Evolutionary conservation across 495 filamentous ascomycete genomes (phyloP), one percentile per base, ranked within the genome.

Genomic region (Cercophora scortea): DNA sequence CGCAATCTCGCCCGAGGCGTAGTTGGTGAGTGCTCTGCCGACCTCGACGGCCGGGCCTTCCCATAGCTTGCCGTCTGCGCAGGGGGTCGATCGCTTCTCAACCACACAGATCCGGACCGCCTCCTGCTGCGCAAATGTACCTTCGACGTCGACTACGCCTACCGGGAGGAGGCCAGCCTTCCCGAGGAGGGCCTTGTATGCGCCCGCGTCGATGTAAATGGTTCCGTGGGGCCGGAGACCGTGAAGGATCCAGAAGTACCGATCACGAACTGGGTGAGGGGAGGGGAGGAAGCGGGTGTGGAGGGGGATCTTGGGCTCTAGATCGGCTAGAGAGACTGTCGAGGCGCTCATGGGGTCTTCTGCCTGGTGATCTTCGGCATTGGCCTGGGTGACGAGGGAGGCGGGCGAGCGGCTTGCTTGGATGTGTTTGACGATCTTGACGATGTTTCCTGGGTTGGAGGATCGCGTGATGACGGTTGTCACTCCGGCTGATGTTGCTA

Each of bases 221-320:
- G 85, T 96, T 1, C 93, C 93, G 57, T 93, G 89, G 3, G 94
- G 88, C 4, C 85, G 84, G n/a, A 97, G 80, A 25, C 93, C 93
- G 62, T 98, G 87, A 0, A 97, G 82, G 45, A 98, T 82, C 93
- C 94, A 97, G 77, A 98, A 96, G 58, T 90, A 88, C 44, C 90
- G 85, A 59, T 95, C 93, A 40, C 89, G 84, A 25, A 98, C 90
- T 0, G 92, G 89, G 19, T 87, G 80, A 1, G 81, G 76, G n/a
- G 88, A 89, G 5, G 90, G 89, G 13, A 95, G 78, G 70, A 98
- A 98, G 49, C 93, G 84, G 12, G 93, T 98, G 59, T 98, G 93
- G 0, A 96, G 74, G 1, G 91, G 91, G 52, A 62, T 62, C 12
- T 45, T 41, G 41, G 45, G 62, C 36, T 60, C 53, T 33, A 51